phyloP scores from a whole-genome alignment of 441 rosid species.

The Pelargonium citronellum region DNA sequence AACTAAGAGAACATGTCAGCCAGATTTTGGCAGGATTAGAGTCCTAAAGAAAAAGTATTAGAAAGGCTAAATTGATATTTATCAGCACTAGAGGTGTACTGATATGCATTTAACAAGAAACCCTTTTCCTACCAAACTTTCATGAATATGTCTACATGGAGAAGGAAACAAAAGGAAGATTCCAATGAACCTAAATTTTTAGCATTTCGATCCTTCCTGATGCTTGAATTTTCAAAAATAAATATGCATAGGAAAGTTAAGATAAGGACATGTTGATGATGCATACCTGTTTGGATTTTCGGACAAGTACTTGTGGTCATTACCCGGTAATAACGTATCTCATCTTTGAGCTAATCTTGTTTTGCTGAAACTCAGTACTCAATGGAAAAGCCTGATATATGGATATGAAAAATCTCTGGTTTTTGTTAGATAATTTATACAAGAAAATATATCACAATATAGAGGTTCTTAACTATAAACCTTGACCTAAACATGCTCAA shows the following conservation, averaged over 20 bases:
- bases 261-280: neutral
- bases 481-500: neutral
- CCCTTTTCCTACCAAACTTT: slow-evolving; percentile 22
- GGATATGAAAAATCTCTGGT: neutral
- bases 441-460: neutral
- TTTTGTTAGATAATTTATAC: neutral
- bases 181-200: slow-evolving; percentile 12
- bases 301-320: neutral
- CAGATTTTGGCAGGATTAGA: slow-evolving; percentile 33
- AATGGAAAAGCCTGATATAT: neutral
- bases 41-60: slow-evolving; percentile 20
- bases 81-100: slow-evolving; percentile 24
- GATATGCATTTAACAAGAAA: slow-evolving; percentile 17
- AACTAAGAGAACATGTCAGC: slow-evolving; percentile 40
- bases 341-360: neutral
- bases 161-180: slow-evolving; percentile 3
- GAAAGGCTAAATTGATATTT: slow-evolving; percentile 34
- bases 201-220: neutral
- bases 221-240: neutral
- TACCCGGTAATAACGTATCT: slow-evolving; percentile 10
- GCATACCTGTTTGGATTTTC: neutral
- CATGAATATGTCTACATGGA: slow-evolving; percentile 7
- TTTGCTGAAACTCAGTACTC: neutral
- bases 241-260: neutral
- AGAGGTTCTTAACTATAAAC: neutral